Percentiles rank a stretch among this genome's conserved stretches.
These are phyloP conservation scores for Verticillium zaregamsianum DNA, from an alignment of 2,329 filamentous ascomycete species.

Conservation along the genomic window DNA sequence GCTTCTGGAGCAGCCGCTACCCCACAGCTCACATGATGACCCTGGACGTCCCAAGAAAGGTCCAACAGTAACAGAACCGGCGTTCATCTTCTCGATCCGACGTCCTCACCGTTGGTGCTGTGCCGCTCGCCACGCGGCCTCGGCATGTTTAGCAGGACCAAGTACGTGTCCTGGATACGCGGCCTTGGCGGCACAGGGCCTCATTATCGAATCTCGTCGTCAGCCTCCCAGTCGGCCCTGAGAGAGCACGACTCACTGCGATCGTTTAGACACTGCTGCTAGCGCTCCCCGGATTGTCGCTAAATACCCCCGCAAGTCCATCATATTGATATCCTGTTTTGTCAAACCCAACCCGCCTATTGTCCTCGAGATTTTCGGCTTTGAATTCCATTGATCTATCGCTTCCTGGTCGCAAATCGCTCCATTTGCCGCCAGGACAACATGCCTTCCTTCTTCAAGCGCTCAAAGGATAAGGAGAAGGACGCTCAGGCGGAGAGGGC, in stretches of 20 bases:
- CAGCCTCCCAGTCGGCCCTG: background rate
- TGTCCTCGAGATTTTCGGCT: too few relatives aligned
- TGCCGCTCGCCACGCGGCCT: background rate
- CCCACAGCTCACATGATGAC: background rate
- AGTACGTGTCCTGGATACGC: background rate
- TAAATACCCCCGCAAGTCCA: background rate
- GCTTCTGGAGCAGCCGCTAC: background rate
- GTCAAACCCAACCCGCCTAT: background rate
- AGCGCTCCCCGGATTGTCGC: background rate
- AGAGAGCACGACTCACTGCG: background rate
- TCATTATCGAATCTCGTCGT: background rate
- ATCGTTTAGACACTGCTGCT: background rate
- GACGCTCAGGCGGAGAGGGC: slow-evolving; percentile 7
- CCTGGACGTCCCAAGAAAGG: background rate
- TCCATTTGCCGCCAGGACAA: background rate
- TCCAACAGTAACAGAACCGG: background rate
- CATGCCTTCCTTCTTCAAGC: slow-evolving; percentile 10
- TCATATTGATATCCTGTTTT: too few relatives aligned
- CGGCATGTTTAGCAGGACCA: background rate
- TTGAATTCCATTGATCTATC: background rate
- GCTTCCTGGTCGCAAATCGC: background rate
- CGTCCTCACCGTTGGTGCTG: background rate
- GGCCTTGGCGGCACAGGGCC: background rate
- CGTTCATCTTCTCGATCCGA: background rate
- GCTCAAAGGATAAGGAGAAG: slow-evolving; percentile 9